Evolutionary conservation across 371 early-diverging fungal genomes (phyloP), one percentile per base, ranked within the genome.

Genomic region (Zychaea mexicana): DNA sequence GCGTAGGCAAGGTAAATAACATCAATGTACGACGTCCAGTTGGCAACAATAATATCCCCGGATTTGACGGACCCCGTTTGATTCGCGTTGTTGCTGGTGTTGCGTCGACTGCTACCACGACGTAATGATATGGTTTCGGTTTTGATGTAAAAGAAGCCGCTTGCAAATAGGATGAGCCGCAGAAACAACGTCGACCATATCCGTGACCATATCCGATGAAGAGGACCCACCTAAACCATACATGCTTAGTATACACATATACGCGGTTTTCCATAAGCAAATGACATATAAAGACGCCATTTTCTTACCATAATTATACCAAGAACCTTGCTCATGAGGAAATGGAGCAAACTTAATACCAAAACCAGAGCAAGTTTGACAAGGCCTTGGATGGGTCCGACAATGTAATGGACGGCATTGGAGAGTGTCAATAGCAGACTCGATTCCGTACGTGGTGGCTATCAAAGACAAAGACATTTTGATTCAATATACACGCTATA

Each of bases 1-100:
- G 77, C 71, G 62, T 74, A 86, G 3, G 88, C 86, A n/a, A 94
- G 72, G 57, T 91, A 92, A 38, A 96, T 52, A 4, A 95, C 69
- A 59, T 96, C 95, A 46, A 95, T 74, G 66, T 96, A 96, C 3
- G 94, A 94, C 1, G 86, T 83, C 81, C 93, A 93, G 72, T 95
- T 96, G 56, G 91, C 77, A 12, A 94, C 74, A 52, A 94, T 89
- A 4, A 96, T 59, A 66, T 93, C 88, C 56, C 93, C 94, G 17
- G 80, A 65, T 39, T 68, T 67, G 2, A 77, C 61, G n/a, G 13
- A 7, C 1, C 13, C 7, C 0, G 42, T 42, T 13, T 42, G 4
- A 21, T 36, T 52, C 39, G 60, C 22, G 15, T 61, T 15, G 15
- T 69, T 67, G 21, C 54, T 33, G 52, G 62, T 77, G 62, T 27